A percentile compares a stretch with the other conserved stretches of the same genome.
Evolutionary conservation across 2,329 filamentous ascomycete genomes (phyloP).

Genomic region (Diaporthe australafricana): DNA sequence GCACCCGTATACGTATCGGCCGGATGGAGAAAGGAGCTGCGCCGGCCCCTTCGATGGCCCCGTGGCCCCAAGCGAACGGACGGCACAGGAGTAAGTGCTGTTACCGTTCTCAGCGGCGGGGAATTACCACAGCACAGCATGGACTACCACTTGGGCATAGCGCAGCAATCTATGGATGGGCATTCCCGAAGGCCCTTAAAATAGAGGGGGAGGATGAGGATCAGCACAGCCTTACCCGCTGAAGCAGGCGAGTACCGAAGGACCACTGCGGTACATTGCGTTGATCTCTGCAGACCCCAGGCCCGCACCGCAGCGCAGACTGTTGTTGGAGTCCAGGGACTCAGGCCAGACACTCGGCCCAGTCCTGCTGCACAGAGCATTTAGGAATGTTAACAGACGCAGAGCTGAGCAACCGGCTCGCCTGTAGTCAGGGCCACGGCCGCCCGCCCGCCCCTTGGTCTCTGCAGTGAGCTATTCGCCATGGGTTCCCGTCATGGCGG

Average conservation of each 20-base stretch:
- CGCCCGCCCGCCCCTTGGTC: background rate
- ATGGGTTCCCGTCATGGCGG: slow-evolving; percentile 8
- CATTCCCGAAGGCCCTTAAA: slow-evolving; percentile 10
- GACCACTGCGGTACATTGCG: slow-evolving; percentile 6
- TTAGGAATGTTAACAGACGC: background rate
- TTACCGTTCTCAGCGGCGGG: slow-evolving; percentile 21
- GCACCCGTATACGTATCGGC: slow-evolving; percentile 11
- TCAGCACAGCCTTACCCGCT: slow-evolving; percentile 28
- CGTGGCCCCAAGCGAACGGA: background rate
- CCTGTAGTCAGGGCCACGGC: slow-evolving; percentile 8
- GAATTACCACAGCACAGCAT: background rate
- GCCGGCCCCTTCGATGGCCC: background rate
- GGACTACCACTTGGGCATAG: slow-evolving; percentile 5
- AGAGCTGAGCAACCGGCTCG: slow-evolving; percentile 6
- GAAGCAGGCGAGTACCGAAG: slow-evolving; percentile 25
- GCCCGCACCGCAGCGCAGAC: background rate
- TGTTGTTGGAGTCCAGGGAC: background rate
- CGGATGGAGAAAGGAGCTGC: slow-evolving; percentile 5
- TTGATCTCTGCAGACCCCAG: slow-evolving; percentile 8
- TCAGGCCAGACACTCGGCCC: background rate
- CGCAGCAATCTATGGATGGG: background rate
- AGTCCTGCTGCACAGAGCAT: background rate
- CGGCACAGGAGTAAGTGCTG: slow-evolving; percentile 1
- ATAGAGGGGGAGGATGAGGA: slow-evolving; percentile 31
- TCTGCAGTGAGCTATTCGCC: background rate